Conservation (phyloP, 208 protist species). For the Lotmaria passim region DNA sequence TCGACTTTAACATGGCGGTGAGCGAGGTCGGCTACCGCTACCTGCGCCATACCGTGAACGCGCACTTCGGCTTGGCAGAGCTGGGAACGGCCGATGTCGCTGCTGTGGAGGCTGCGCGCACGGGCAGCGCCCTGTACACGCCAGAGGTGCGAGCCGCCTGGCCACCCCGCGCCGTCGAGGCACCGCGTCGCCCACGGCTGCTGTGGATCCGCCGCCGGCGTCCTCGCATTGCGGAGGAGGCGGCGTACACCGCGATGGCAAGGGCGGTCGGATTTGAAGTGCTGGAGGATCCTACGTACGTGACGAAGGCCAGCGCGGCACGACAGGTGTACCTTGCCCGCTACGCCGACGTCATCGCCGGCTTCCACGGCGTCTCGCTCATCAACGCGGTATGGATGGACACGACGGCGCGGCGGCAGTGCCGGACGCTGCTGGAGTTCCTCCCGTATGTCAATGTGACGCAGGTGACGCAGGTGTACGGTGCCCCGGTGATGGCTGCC, state of each 20-base stretch:
- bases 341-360: conserved; percentile 55
- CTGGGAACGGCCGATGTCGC: conserved; percentile 3
- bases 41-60: conserved; percentile 24
- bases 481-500: conserved; percentile 10
- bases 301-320: conserved; percentile 24
- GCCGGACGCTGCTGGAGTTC: conserved; percentile 47
- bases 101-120: conserved; percentile 6
- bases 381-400: conserved; percentile 59
- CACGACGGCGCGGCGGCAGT: conserved; percentile 22
- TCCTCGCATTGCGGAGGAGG: conserved; percentile 36
- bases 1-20: conserved; percentile 1
- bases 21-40: conserved; percentile 10
- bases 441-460: conserved; percentile 37
- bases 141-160: conserved; percentile 4
- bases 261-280: conserved; percentile 47
- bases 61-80: conserved; percentile 28
- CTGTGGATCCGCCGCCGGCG: conserved; percentile 38
- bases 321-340: conserved; percentile 49
- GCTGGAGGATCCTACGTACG: conserved; percentile 30
- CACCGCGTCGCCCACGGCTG: conserved; percentile 26
- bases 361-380: conserved; percentile 44
- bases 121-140: conserved; percentile 12
- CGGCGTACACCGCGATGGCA: conserved; percentile 28
- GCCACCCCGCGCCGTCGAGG: conserved; percentile 1
- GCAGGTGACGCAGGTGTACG: conserved; percentile 34